Conservation (phyloP, 768 basidiomycete species). For the Lactarius evosmus region DNA sequence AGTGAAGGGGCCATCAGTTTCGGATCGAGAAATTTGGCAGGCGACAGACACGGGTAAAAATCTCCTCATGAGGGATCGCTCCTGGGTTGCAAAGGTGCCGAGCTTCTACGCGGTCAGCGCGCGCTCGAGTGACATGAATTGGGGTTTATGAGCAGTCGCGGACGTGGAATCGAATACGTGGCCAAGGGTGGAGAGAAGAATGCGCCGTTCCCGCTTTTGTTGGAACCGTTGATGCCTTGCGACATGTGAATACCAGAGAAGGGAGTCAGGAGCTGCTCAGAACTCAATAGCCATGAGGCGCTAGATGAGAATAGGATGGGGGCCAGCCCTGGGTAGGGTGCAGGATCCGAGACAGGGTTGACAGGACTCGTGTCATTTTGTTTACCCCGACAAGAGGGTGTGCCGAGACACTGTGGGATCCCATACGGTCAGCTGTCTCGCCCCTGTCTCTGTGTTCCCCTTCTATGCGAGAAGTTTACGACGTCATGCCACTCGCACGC, state of each 20-base stretch:
- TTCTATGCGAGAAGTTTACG: neutral
- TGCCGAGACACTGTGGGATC: conserved; percentile 12
- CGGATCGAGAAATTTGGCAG: conserved; percentile 8
- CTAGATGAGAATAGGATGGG: neutral
- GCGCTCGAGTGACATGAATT: conserved; percentile 11
- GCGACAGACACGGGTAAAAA: neutral
- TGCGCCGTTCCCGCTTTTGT: conserved; percentile 13
- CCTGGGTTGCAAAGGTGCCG: conserved; percentile 8
- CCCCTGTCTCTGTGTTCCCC: neutral
- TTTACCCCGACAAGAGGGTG: conserved; percentile 5
- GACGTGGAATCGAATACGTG: conserved; percentile 1
- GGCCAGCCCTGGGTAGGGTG: neutral
- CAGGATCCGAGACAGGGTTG: neutral
- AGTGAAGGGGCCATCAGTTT: neutral
- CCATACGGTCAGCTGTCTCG: conserved; percentile 9
- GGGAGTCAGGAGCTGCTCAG: conserved; percentile 1
- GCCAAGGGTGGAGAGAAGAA: neutral
- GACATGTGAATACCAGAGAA: conserved; percentile 20
- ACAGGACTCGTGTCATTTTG: conserved; percentile 11
- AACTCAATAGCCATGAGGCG: conserved; percentile 17
- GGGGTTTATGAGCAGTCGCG: conserved; percentile 12
- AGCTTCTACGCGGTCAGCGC: conserved; percentile 6
- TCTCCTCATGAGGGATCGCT: conserved; percentile 2
- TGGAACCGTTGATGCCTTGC: neutral
- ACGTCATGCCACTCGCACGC: conserved; percentile 6